Evolutionary conservation across 768 basidiomycete genomes (phyloP).

Genomic region (Favolaschia claudopus): DNA sequence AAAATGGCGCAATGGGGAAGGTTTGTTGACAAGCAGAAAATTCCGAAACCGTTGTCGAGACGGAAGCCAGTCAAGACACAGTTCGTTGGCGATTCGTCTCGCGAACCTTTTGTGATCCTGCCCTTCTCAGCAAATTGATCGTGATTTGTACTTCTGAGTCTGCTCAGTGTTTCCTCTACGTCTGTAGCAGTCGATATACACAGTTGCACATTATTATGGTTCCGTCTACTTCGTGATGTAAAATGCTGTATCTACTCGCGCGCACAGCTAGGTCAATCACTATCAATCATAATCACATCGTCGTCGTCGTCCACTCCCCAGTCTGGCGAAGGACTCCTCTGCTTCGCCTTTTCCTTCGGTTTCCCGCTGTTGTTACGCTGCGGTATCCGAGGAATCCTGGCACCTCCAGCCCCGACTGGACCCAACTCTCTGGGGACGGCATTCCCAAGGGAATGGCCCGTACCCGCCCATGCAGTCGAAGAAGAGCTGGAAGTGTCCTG

Average conservation of each 20-base stretch:
- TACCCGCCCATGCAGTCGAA: constrained; percentile 46
- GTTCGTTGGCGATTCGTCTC: neutral
- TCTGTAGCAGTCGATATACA: no score
- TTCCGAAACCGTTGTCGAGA: constrained; percentile 8
- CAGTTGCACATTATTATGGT: no score
- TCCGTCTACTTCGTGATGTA: no score
- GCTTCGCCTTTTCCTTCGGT: constrained; percentile 46
- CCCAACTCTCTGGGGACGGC: constrained; percentile 47
- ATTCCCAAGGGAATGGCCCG: constrained; percentile 60
- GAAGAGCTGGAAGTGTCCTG: constrained; percentile 40
- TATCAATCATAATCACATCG: constrained; percentile 85
- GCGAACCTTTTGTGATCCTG: constrained; percentile 1
- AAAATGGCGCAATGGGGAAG: neutral
- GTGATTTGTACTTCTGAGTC: neutral
- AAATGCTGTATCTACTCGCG: no score
- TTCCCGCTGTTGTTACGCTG: constrained; percentile 39
- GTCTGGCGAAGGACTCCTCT: constrained; percentile 77
- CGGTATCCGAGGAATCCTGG: constrained; percentile 54
- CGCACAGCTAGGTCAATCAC: constrained; percentile 72
- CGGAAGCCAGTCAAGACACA: constrained; percentile 1
- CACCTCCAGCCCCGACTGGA: constrained; percentile 63
- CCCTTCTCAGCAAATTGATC: neutral
- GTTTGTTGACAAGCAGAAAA: constrained; percentile 4
- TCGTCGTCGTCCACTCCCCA: constrained; percentile 87
- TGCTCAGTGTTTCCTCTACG: no score